Percentiles rank a stretch among this genome's conserved stretches.
phyloP scores from a whole-genome alignment of 305 asterid genomes.

The Fraxinus angustifolia region DNA sequence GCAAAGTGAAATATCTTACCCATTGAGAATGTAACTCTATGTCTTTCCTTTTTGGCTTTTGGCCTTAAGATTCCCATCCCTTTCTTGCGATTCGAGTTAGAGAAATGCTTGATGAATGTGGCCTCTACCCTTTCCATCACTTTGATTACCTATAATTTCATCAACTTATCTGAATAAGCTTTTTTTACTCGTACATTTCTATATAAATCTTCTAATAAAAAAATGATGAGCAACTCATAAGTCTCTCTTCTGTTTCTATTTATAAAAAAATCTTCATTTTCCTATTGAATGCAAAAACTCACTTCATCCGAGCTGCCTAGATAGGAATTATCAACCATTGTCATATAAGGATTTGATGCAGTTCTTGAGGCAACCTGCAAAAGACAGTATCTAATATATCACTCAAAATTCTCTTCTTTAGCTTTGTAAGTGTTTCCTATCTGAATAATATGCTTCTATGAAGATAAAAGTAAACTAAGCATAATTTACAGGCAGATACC shows the following conservation, averaged over 20 bases:
- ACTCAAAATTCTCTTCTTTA: background rate
- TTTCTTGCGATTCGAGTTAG: conserved; percentile 44
- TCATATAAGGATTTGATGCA: conserved; percentile 42
- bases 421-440: background rate
- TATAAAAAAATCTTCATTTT: background rate
- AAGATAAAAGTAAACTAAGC: background rate
- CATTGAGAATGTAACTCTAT: conserved; percentile 37
- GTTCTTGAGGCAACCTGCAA: conserved; percentile 42
- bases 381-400: background rate
- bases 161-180: background rate
- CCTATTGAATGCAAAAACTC: background rate
- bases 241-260: background rate
- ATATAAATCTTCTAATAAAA: background rate
- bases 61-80: conserved; percentile 48
- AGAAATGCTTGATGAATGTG: conserved; percentile 45
- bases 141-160: conserved; percentile 26
- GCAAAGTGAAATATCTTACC: conserved; percentile 24
- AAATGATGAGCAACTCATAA: background rate
- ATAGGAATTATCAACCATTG: conserved; percentile 40
- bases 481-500: conserved; percentile 22
- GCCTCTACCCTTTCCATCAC: conserved; percentile 47
- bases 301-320: conserved; percentile 52
- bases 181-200: background rate
- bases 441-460: background rate
- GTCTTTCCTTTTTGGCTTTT: conserved; percentile 36